These are phyloP conservation scores for Backusella tuberculispora DNA, from an alignment of 192 early-diverging fungal genomes.

Conservation along the genomic window DNA sequence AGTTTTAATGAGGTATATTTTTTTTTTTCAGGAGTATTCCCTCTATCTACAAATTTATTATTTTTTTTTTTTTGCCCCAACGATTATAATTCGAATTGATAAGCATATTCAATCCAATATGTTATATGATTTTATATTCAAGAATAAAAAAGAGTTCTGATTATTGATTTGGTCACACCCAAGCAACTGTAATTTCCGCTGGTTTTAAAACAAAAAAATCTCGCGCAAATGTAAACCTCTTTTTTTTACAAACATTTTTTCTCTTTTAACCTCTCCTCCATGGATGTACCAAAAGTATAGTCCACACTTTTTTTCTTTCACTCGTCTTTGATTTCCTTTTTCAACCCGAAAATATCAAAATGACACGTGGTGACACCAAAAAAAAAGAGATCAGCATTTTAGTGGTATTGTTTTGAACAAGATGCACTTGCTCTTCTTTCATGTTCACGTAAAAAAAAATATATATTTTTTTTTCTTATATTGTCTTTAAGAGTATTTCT, in stretches of 20 bases:
- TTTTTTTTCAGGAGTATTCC: too few relatives aligned
- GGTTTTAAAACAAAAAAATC: not conserved
- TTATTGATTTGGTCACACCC: too few relatives aligned
- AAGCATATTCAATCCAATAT: too few relatives aligned
- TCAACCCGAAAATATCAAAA: not conserved
- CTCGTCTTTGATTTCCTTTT: not conserved
- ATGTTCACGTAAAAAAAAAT: not conserved
- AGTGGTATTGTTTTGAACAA: slow-evolving; percentile 6
- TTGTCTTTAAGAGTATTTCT: not conserved
- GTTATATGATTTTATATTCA: too few relatives aligned
- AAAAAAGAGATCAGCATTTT: slow-evolving; percentile 7
- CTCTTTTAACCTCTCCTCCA: not conserved
- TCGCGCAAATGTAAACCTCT: too few relatives aligned
- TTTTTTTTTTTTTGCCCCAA: too few relatives aligned
- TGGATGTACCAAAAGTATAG: not conserved
- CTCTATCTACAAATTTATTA: too few relatives aligned
- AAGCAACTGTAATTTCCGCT: too few relatives aligned
- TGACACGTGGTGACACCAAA: slow-evolving; percentile 19
- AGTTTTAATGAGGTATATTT: too few relatives aligned
- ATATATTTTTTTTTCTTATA: not conserved
- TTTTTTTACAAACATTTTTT: not conserved
- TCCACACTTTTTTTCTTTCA: not conserved
- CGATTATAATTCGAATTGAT: too few relatives aligned
- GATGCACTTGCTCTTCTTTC: not conserved
- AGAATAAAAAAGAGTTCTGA: too few relatives aligned